Evolutionary conservation across 2,329 filamentous ascomycete genomes (phyloP), one percentile per base, ranked within the genome.

Genomic region (Fusarium nanum): DNA sequence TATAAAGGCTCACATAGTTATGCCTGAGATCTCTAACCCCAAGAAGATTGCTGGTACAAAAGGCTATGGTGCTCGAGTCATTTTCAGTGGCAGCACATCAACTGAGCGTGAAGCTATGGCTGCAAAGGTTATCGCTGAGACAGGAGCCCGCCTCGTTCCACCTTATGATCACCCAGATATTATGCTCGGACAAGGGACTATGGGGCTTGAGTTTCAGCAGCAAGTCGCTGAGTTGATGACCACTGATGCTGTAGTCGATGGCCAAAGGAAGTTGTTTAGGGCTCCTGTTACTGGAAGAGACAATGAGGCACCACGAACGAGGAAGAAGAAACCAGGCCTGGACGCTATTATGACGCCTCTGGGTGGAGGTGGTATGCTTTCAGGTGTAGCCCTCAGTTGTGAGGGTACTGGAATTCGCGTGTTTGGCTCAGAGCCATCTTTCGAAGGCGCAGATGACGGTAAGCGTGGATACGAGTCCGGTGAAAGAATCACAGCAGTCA

Each of bases 101-200:
- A 82, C 86, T 6, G 95, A 98, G 83, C 89, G 96, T 49, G 93
- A 97, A 80, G 92, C 91, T 10, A 89, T 91, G 10, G 90, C 93
- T 1, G 83, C 80, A n/a, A 81, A 89, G 6, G 88, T 98, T 8
- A 86, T 93, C 2, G 82, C 83, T 28, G 82, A 89, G 63, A 97
- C 93, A 1, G 91, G 91, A 42, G 94, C 93, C 0, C 88, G 90
- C 1, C 83, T 98, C 12, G 87, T 99, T 7, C 94, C 94, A 56
- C 94, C 96, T 0, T 98, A 98, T 78, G 93, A 98, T 79, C 93
- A 98, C 80, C 92, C 92, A 5, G 89, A 98, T 78, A 94, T 98
- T 71, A 92, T 98, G 59, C 87, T 97, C 1, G 95, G 96, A 0
- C 94, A 98, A 82, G 96, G 95, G n/a, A 98, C 95, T 1, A 84